Evolutionary conservation across 345 rosid species (phyloP).

Genomic region (Schrenkiella parvula): DNA sequence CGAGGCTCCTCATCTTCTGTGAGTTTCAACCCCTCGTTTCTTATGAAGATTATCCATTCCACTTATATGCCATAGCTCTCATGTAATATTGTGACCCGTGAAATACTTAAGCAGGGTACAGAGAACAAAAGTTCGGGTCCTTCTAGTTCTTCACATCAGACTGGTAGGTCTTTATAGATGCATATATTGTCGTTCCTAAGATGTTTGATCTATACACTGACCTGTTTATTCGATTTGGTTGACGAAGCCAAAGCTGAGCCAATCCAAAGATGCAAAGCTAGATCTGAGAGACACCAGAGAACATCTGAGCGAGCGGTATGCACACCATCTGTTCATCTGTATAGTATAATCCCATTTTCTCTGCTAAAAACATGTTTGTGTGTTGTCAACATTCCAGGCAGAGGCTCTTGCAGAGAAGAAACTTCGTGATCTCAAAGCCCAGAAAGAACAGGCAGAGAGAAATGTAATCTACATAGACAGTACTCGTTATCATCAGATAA

Average conservation of each 20-base stretch:
- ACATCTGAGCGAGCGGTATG: constrained; percentile 85
- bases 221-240: constrained; percentile 23
- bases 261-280: constrained; percentile 60
- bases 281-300: constrained; percentile 68
- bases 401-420: constrained; percentile 97
- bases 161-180: constrained; percentile 41
- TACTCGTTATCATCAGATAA: not conserved
- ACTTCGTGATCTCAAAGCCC: constrained; percentile 70
- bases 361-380: constrained; percentile 7
- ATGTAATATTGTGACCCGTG: not conserved
- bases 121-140: constrained; percentile 45
- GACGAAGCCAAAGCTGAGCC: constrained; percentile 52
- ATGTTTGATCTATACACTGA: constrained; percentile 19
- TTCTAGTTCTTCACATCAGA: constrained; percentile 29
- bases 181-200: not conserved
- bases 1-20: constrained; percentile 45
- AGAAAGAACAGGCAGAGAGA: constrained; percentile 89
- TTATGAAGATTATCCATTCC: not conserved
- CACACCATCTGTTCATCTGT: constrained; percentile 4
- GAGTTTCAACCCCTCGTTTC: constrained; percentile 29
- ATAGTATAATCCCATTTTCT: not conserved
- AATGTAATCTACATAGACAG: constrained; percentile 49
- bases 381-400: constrained; percentile 52
- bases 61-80: not conserved
- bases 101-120: constrained; percentile 51